A percentile compares a stretch with the other conserved stretches of the same genome.
Conservation (phyloP, 1,284 basidiomycete genomes). For the Austroboletus niveus region DNA sequence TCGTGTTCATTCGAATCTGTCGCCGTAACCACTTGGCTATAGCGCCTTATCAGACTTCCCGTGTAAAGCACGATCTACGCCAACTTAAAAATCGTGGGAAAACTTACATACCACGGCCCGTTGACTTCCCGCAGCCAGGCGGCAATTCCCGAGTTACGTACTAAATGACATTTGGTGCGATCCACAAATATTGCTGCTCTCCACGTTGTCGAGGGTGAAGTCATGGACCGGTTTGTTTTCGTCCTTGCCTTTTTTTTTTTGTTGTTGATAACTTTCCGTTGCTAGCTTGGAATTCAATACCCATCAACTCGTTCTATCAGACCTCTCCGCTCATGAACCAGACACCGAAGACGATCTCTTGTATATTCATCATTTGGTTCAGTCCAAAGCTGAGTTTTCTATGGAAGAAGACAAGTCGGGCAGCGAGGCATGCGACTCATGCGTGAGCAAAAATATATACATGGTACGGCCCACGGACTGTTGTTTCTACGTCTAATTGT, state of each 20-base stretch:
- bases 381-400: conserved; percentile 50
- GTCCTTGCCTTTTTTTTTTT: not conserved
- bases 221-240: conserved; percentile 31
- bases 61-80: no score
- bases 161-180: no score
- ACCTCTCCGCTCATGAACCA: conserved; percentile 70
- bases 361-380: conserved; percentile 55
- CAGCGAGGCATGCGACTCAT: not conserved
- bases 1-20: conserved; percentile 49
- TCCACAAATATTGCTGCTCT: not conserved
- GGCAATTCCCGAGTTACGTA: no score
- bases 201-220: not conserved
- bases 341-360: conserved; percentile 46
- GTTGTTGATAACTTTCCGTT: not conserved
- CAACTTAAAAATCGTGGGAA: no score
- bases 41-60: conserved; percentile 24
- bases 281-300: conserved; percentile 72
- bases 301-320: conserved; percentile 76
- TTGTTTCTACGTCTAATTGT: conserved; percentile 2
- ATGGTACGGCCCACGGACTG: conserved; percentile 24
- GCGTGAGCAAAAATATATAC: conserved; percentile 8
- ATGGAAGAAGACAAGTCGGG: conserved; percentile 14
- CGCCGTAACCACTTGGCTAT: conserved; percentile 61
- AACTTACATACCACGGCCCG: no score
- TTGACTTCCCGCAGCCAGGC: no score